Evolutionary conservation across 2,329 filamentous ascomycete species (phyloP), one percentile per base, ranked within the genome.

Genomic region (Metarhizium sp.): DNA sequence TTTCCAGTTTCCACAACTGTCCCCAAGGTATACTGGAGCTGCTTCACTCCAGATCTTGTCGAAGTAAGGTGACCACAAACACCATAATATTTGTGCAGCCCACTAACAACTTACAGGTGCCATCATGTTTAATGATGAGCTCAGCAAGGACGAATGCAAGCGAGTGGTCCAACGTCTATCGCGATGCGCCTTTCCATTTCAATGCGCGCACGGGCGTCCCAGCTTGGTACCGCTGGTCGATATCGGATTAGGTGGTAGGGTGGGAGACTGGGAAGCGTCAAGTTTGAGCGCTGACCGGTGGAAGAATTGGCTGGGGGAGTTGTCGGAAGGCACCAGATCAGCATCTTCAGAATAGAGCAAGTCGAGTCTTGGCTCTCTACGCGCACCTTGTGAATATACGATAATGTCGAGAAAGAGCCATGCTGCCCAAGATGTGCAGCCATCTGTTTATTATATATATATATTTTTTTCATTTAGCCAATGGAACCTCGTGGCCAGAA

Each of bases 121-220:
- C 2, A 84, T 94, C 66, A 92, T 92, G 88, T 95, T 95, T 70
- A 92, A 92, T 61, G 90, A 95, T 63, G 65, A 72, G 6, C 70
- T 94, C 7, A 76, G 75, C 0, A 59, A 66, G 0, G 69, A 75
- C 0, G 77, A 90, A 59, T 92, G 89, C 61, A 61, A 70, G 10
- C 65, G 68, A 0, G 68, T 94, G 38, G 67, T 92, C 0, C 58
- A 54, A 2, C 75, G 75, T 3, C 70, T 94, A n/a, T 77, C 79
- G 0, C 65, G 63, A 0, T 91, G 87, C 60, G 76, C 75, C 0
- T 89, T 92, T 59, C 89, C 90, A 0, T 94, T 94, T 60, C 85
- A 90, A 65, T 95, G 90, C 69, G 90, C 90, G 1, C 90, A 95
- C 73, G 90, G 90, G 0, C 75, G 85, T 53, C 84, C 84, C 1